These are phyloP conservation scores for Henckelia pumila DNA, from an alignment of 257 asterid species.

Conservation along the genomic window DNA sequence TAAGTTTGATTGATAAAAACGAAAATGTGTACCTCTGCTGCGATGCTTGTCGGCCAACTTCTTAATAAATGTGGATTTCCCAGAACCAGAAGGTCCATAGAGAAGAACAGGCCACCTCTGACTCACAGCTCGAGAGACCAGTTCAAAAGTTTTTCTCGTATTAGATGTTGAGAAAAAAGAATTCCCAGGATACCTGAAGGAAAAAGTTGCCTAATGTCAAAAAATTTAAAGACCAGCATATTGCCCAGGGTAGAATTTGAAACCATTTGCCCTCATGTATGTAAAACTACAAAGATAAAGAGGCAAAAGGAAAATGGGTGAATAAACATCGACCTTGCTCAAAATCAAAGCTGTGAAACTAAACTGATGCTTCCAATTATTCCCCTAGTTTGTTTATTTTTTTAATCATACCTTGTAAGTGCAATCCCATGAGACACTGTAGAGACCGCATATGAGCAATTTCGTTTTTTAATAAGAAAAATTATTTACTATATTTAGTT, in stretches of 20 bases:
- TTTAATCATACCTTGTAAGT: slow-evolving; percentile 39
- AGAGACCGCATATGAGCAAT: slow-evolving; percentile 30
- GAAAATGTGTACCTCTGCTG: slow-evolving; percentile 51
- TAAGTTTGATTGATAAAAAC: slow-evolving; percentile 2
- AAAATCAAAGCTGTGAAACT: slow-evolving; percentile 12
- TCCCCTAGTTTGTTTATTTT: neutral
- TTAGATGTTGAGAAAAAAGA: slow-evolving; percentile 72
- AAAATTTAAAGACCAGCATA: slow-evolving; percentile 5
- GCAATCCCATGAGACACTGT: slow-evolving; percentile 28
- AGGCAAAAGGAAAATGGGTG: slow-evolving; percentile 3
- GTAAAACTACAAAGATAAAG: neutral
- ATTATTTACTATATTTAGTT: too few relatives aligned
- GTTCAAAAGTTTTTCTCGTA: slow-evolving; percentile 63
- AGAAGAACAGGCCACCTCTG: slow-evolving; percentile 97
- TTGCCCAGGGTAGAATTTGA: slow-evolving; percentile 6
- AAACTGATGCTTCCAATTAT: neutral
- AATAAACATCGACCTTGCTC: neutral
- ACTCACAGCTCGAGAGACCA: slow-evolving; percentile 78
- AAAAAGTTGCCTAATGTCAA: slow-evolving; percentile 18
- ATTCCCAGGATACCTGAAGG: slow-evolving; percentile 46
- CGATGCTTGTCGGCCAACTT: slow-evolving; percentile 60
- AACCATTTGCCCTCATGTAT: slow-evolving; percentile 1
- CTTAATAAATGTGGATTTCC: slow-evolving; percentile 76
- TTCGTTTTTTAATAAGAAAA: too few relatives aligned
- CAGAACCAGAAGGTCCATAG: slow-evolving; percentile 88